Percentiles rank a stretch among this genome's conserved stretches.
Evolutionary conservation across 2,329 filamentous ascomycete genomes (phyloP).

Genomic region (Nakataea oryzae): DNA sequence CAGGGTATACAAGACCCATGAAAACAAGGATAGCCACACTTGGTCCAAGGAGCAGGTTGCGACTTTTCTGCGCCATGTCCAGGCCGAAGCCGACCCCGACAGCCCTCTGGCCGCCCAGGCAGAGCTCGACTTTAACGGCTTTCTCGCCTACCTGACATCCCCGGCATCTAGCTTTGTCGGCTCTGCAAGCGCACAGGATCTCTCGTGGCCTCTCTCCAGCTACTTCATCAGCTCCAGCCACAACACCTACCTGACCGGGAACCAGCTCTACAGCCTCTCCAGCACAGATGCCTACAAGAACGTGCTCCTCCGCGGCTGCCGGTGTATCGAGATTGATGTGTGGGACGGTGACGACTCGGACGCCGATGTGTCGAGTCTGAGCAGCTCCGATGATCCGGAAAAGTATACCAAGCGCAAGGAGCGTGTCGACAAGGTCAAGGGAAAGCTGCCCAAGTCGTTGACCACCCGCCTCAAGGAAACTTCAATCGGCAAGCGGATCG

Average conservation of each 20-base stretch:
- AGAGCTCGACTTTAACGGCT: slow-evolving; percentile 34
- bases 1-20: slow-evolving; percentile 34
- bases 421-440: slow-evolving; percentile 54
- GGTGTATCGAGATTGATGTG: slow-evolving; percentile 90
- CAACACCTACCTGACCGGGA: slow-evolving; percentile 86
- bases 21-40: slow-evolving; percentile 22
- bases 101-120: slow-evolving; percentile 12
- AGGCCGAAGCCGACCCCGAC: slow-evolving; percentile 30
- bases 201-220: slow-evolving; percentile 72
- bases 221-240: slow-evolving; percentile 94
- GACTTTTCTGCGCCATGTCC: slow-evolving; percentile 34
- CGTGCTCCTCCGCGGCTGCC: slow-evolving; percentile 72
- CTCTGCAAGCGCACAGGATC: slow-evolving; percentile 31
- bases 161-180: slow-evolving; percentile 29
- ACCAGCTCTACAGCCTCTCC: slow-evolving; percentile 77
- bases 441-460: slow-evolving; percentile 35
- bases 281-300: slow-evolving; percentile 83
- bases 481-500: slow-evolving; percentile 31
- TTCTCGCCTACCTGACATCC: slow-evolving; percentile 47
- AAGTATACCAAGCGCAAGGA: slow-evolving; percentile 52
- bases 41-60: slow-evolving; percentile 36
- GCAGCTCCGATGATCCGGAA: slow-evolving; percentile 37
- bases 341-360: slow-evolving; percentile 77
- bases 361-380: slow-evolving; percentile 46
- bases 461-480: slow-evolving; percentile 36